Evolutionary conservation across 2,329 filamentous ascomycete genomes (phyloP), one percentile per base, ranked within the genome.

Genomic region (Colletotrichum sp.): DNA sequence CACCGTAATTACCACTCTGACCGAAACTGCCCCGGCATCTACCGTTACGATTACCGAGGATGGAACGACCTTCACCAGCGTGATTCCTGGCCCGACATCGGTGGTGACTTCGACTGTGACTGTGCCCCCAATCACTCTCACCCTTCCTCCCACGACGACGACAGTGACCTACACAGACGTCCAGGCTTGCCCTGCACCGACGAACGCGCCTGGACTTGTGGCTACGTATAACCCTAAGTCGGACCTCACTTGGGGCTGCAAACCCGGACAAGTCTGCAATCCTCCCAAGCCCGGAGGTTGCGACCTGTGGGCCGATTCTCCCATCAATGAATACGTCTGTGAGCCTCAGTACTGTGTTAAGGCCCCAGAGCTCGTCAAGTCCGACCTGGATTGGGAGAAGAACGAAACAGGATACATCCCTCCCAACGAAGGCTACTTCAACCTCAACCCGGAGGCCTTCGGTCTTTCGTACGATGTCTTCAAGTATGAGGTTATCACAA

Each of bases 381-480:
- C 86, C 1, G 79, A 79, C 0, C 92, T 90, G 90, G 79, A 79
- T 1, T 92, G 90, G 90, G 78, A 81, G 0, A 78, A 81, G 2
- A 86, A 87, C 71, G 72, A 85, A 58, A 90, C 89, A 0, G 77
- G 83, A 18, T 91, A 89, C 79, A 92, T 89, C 76, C 88, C 88
- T 3, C 86, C 89, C 2, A 86, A 85, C 1, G 80, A 86, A 0
- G 90, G 88, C 5, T 94, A 94, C 80, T 94, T 92, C 83, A 89
- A 94, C 74, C 86, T 94, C n/a, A 86, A 92, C 71, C 91, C 93
- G 0, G 81, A 85, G 2, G 87, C 87, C 0, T 95, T 94, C 73
- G 92, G 92, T 6, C 84, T 94, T 18, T 89, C 87, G 65, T 92
- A 90, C 74, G 89, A 89, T 56, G 92, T 94, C 21, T 94, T 93